Conservation (phyloP, 2,329 filamentous ascomycete species). For the Colletotrichum endophyticum region DNA sequence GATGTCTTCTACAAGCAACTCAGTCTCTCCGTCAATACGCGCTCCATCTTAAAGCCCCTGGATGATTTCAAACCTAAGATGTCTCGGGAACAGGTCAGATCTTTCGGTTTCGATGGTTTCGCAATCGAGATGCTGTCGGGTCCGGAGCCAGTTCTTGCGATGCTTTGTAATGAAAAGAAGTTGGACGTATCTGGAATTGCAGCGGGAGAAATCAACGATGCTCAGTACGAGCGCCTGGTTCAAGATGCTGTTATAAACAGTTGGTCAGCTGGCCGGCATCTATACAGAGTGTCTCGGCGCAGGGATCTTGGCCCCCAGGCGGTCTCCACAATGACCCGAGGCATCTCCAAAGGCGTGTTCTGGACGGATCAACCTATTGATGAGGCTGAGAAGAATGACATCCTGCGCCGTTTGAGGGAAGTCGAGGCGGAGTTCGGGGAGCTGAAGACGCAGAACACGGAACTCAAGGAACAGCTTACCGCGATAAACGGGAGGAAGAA, state of each 20-base stretch:
- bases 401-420: constrained; percentile 59
- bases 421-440: constrained; percentile 43
- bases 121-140: constrained; percentile 80
- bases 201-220: constrained; percentile 65
- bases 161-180: constrained; percentile 78
- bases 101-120: constrained; percentile 78
- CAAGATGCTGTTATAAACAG: constrained; percentile 61
- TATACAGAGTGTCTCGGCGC: constrained; percentile 71
- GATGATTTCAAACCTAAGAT: constrained; percentile 61
- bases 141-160: constrained; percentile 82
- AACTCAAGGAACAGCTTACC: constrained; percentile 47
- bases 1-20: constrained; percentile 66
- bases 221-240: constrained; percentile 71
- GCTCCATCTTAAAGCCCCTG: constrained; percentile 62
- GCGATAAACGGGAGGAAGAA: constrained; percentile 23
- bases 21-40: constrained; percentile 74
- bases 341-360: constrained; percentile 63
- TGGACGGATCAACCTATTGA: constrained; percentile 85
- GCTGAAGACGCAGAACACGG: constrained; percentile 46
- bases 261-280: constrained; percentile 73
- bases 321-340: constrained; percentile 70
- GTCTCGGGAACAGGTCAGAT: constrained; percentile 56
- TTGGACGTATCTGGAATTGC: constrained; percentile 74
- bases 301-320: constrained; percentile 81
- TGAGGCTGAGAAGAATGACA: constrained; percentile 62